These are phyloP conservation scores for Exophiala phaeomuriformis DNA, from an alignment of 2,329 filamentous ascomycete species.

Conservation along the genomic window DNA sequence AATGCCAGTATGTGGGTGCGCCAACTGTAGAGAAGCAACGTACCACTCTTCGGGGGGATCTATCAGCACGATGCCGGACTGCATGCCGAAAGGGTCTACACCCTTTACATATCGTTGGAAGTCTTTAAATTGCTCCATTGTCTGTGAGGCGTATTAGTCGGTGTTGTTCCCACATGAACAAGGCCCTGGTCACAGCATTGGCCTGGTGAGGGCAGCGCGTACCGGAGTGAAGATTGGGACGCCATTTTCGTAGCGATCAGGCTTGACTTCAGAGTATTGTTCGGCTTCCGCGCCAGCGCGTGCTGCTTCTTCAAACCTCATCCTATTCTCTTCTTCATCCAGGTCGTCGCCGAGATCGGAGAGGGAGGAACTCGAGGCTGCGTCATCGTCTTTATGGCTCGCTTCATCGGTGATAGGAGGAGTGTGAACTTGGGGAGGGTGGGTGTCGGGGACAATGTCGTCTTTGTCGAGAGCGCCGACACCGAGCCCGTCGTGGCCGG, in stretches of 20 bases:
- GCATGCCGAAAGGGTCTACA: constrained; percentile 92
- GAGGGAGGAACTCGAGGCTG: constrained; percentile 32
- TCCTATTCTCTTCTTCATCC: constrained; percentile 26
- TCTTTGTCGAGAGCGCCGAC: constrained; percentile 14
- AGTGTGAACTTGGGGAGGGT: constrained; percentile 24
- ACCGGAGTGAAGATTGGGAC: constrained; percentile 89
- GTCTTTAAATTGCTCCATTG: constrained; percentile 66
- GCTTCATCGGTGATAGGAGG: constrained; percentile 27
- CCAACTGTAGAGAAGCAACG: constrained; percentile 26
- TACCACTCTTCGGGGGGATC: constrained; percentile 92
- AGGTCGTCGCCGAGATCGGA: constrained; percentile 26
- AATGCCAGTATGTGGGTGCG: neutral
- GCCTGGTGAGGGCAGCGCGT: constrained; percentile 29
- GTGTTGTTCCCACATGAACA: neutral
- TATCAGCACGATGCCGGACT: constrained; percentile 92
- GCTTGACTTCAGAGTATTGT: constrained; percentile 70
- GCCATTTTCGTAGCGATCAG: constrained; percentile 77
- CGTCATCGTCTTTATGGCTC: constrained; percentile 37
- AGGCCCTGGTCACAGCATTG: too few species aligned
- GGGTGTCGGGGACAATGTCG: constrained; percentile 8
- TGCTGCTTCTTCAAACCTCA: constrained; percentile 27
- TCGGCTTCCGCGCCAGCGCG: constrained; percentile 41
- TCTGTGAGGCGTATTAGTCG: constrained; percentile 38
- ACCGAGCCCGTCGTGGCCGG: constrained; percentile 18
- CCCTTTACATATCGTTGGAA: constrained; percentile 88